These are phyloP conservation scores for Athelia psychrophila DNA, from an alignment of 1,284 basidiomycete genomes.

Conservation along the genomic window DNA sequence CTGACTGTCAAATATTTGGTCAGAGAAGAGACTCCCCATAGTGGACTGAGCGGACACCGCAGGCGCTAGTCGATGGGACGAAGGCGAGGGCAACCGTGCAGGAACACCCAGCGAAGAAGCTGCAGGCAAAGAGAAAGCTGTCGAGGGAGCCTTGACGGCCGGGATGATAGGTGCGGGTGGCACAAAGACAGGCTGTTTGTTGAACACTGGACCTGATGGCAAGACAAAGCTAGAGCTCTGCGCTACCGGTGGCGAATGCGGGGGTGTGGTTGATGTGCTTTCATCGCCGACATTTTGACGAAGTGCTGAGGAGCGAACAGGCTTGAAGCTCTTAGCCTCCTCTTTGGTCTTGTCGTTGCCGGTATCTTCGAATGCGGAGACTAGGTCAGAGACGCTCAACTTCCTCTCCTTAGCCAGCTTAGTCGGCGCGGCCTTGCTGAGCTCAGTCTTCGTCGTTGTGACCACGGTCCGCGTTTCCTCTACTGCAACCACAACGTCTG, in stretches of 20 bases:
- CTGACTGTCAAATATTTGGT: slow-evolving; percentile 46
- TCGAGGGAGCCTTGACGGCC: slow-evolving; percentile 26
- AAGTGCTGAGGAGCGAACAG: slow-evolving; percentile 3
- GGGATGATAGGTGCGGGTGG: slow-evolving; percentile 30
- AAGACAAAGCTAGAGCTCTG: slow-evolving; percentile 28
- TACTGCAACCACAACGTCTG: background rate
- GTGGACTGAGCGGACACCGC: slow-evolving; percentile 51
- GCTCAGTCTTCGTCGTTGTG: background rate
- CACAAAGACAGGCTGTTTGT: slow-evolving; percentile 56
- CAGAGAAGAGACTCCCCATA: slow-evolving; percentile 47
- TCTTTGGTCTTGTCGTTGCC: background rate
- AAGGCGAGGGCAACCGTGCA: slow-evolving; percentile 28
- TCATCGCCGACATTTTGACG: slow-evolving; percentile 10
- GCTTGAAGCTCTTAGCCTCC: slow-evolving; percentile 4
- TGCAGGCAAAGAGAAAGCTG: slow-evolving; percentile 39
- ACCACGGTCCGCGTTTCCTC: background rate
- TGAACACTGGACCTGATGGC: slow-evolving; percentile 50
- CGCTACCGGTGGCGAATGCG: slow-evolving; percentile 47
- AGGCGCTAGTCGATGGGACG: slow-evolving; percentile 18
- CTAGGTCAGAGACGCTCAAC: slow-evolving; percentile 55
- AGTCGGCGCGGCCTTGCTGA: background rate
- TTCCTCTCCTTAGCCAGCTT: slow-evolving; percentile 26
- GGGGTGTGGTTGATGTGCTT: slow-evolving; percentile 55
- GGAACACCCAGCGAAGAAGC: slow-evolving; percentile 44
- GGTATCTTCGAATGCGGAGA: slow-evolving; percentile 22